Evolutionary conservation across 177 flowering plant species (phyloP), one percentile per base, ranked within the genome.

Genomic region (Vitis hybrid): DNA sequence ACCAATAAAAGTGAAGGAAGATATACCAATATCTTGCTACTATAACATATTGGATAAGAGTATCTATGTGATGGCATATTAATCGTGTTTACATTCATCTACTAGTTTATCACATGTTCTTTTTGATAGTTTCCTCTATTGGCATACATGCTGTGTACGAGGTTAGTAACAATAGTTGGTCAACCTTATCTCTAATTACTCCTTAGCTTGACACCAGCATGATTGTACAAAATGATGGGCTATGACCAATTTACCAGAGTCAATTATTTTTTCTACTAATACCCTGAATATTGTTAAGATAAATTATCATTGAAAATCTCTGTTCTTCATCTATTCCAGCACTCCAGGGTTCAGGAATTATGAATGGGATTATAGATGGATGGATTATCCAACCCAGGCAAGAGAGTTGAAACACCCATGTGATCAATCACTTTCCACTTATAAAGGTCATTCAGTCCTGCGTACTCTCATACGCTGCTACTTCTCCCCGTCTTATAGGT

Each of bases 351-450:
- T 63, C 5, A 81, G 83, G 79, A 79, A 64, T 53, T 80, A 68
- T 60, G 90, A 82, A 21, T 95, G 99, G 97, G 99, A 93, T 72
- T 95, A 95, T 80, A 81, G 98, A 79, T 90, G 91, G 92, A 87
- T 88, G 93, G 89, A 88, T 5, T 95, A 93, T 69, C 98, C 98
- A 9, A 5, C 74, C 1, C 69, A 80, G 67, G 86, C 85, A 55
- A 83, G 77, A 82, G 70, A 84, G 39, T 9, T 69, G 70, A 90
- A 79, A 67, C 98, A 95, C 69, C 93, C 97, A 16, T 48, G 16
- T 78, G 98, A 95, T 84, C 94, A 79, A 62, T 95, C 98, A 66
- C 68, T 95, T 69, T 81, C 93, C 56, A 90, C 98, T 56, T 95
- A 91, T 74, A 85, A 70, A 79, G 98, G 99, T 21, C 98, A 95